Evolutionary conservation across 148 eudicot species (phyloP).

Genomic region (Pharnaceum exiguum): DNA sequence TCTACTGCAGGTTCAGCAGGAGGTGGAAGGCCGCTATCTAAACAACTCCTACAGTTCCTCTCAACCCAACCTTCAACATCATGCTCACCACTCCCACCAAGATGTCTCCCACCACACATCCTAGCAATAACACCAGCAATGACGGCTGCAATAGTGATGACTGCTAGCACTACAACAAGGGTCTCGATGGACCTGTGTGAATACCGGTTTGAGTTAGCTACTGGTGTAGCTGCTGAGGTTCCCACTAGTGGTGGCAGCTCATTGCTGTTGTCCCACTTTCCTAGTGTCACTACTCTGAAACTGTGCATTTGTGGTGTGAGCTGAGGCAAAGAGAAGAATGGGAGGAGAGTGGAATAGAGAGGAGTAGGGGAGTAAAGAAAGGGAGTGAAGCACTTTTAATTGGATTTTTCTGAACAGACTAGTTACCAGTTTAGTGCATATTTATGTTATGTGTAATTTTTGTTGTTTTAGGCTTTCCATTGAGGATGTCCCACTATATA

Average conservation of each 20-base stretch:
- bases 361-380: constrained; percentile 9
- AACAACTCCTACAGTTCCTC: constrained; percentile 61
- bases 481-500: too few relatives aligned
- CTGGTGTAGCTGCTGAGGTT: constrained; percentile 32
- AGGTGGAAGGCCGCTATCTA: constrained; percentile 53
- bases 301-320: not conserved
- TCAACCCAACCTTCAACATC: constrained; percentile 76
- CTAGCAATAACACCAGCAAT: constrained; percentile 70
- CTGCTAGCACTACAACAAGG: constrained; percentile 74
- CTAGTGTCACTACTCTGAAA: constrained; percentile 10
- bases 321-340: not conserved
- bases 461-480: too few relatives aligned
- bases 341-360: not conserved
- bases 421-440: too few relatives aligned
- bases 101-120: constrained; percentile 62
- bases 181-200: constrained; percentile 59
- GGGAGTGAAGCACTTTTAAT: too few relatives aligned
- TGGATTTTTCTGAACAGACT: too few relatives aligned
- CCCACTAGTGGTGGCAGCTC: constrained; percentile 45
- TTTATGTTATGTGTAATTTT: too few relatives aligned
- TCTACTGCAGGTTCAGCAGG: constrained; percentile 22
- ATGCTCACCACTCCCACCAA: constrained; percentile 49
- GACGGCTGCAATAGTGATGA: constrained; percentile 54
- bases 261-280: constrained; percentile 14
- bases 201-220: constrained; percentile 29